phyloP scores from a whole-genome alignment of 2,329 filamentous ascomycete species.

The Leptographium wingfieldii region DNA sequence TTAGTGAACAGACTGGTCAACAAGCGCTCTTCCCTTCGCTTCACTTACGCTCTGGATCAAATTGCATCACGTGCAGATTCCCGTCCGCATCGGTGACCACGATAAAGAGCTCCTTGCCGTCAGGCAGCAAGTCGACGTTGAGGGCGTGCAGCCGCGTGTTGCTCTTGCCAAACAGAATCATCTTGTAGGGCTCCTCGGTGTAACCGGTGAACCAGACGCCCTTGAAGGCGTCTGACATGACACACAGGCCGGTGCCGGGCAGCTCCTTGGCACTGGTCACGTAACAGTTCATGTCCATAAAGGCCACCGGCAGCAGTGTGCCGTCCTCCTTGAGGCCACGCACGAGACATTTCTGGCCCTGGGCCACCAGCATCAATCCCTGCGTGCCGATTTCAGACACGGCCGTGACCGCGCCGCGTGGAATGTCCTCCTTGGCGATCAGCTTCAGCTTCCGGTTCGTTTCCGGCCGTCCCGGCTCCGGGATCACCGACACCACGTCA shows the following conservation, averaged over 20 bases:
- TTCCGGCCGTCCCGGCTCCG: constrained; percentile 73
- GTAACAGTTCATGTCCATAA: constrained; percentile 95
- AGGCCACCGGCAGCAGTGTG: constrained; percentile 82
- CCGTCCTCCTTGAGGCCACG: constrained; percentile 92
- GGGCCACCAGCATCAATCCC: constrained; percentile 77
- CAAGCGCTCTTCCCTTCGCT: neutral
- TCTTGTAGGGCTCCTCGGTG: constrained; percentile 90
- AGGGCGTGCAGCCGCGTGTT: constrained; percentile 65
- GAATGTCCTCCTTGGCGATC: constrained; percentile 77
- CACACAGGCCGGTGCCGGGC: constrained; percentile 68
- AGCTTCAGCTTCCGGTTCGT: constrained; percentile 78
- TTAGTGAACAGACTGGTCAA: neutral
- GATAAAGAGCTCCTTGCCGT: constrained; percentile 71
- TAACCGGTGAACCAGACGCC: constrained; percentile 95
- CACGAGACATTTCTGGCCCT: constrained; percentile 97
- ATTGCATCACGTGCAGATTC: constrained; percentile 81
- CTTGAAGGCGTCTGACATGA: constrained; percentile 84
- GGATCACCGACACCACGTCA: constrained; percentile 83
- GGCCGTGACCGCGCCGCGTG: constrained; percentile 81
- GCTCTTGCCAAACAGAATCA: constrained; percentile 86
- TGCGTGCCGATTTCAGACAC: constrained; percentile 75
- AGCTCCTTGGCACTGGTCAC: constrained; percentile 78
- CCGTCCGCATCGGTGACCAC: constrained; percentile 74
- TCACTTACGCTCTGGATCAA: constrained; percentile 78
- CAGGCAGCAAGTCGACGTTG: constrained; percentile 76